Base-by-base conservation (phyloP, 164 flowering plant species). In the Vitis rupestris region DNA sequence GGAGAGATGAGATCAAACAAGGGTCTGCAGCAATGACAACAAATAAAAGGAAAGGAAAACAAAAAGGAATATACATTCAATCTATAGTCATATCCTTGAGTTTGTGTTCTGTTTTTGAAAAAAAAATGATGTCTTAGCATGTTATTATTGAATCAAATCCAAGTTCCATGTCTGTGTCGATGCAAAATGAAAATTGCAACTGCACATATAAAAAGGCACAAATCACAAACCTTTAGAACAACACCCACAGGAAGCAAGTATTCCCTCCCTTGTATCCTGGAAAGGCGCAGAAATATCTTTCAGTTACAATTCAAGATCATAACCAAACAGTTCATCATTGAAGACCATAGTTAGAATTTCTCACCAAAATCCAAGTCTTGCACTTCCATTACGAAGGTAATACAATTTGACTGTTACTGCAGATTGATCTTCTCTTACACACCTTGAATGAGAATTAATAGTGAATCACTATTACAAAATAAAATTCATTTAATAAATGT, bases 291-390 rank as follows among this genome's bases (percentile, higher is more conserved):
- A 74, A 59, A 17, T 16, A 16, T 15, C 5, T 50, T 63, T 13
- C 7, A 55, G 12, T 37, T 10, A n/a, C 15, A 31, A 11, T 2
- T 14, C 10, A 44, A 63, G 14, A 52, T 51, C 65, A 7, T 30
- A 51, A 49, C 13, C 16, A 30, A 53, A 14, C 47, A 61, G 56
- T 15, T 51, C 10, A 57, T 9, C 12, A 0, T 55, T n/a, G 7
- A 47, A n/a, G 70, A 13, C 10, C 14, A 54, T 16, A 48, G 30
- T 13, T 37, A 48, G 10, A 49, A 63, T 11, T 53, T 10, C 91
- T 87, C 79, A 94, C 98, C 96, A 85, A 72, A 94, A 86, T 62
- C 99, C 99, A 80, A 95, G 80, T 66, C 99, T 86, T 58, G 97
- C 94, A 84, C 98, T 93, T 73, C 98, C 99, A 81, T 82, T 93